A percentile compares a stretch with the other conserved stretches of the same genome.
Conservation (phyloP, 2,329 filamentous ascomycete species). For the Fusarium gaditjirri region DNA sequence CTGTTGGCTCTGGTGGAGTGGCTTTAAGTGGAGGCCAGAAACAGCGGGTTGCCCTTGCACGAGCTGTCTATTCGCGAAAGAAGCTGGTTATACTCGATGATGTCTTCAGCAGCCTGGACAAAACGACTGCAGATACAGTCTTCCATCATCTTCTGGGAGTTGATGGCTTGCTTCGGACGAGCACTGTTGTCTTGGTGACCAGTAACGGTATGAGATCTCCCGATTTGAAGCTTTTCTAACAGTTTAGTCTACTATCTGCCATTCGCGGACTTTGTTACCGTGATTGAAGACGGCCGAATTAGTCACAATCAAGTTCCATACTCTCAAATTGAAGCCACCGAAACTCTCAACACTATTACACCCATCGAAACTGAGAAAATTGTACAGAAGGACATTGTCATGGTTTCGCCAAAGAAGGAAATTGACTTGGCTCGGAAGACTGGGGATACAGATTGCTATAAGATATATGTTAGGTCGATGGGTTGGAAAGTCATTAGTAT, state of each 20-base stretch:
- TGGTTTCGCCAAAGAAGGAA: slow-evolving; percentile 8
- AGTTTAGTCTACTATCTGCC: slow-evolving; percentile 39
- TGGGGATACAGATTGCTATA: slow-evolving; percentile 45
- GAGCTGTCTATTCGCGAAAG: slow-evolving; percentile 56
- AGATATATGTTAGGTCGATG: slow-evolving; percentile 44
- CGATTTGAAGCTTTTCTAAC: background rate
- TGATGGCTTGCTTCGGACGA: slow-evolving; percentile 53
- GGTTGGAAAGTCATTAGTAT: slow-evolving; percentile 35
- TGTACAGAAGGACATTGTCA: background rate
- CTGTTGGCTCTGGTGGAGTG: slow-evolving; percentile 55
- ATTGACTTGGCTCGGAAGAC: slow-evolving; percentile 43
- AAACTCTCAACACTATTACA: background rate
- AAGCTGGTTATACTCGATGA: slow-evolving; percentile 59
- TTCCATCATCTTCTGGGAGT: slow-evolving; percentile 55
- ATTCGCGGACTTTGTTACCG: slow-evolving; percentile 41
- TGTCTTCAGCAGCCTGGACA: slow-evolving; percentile 57
- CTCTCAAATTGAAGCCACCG: slow-evolving; percentile 19
- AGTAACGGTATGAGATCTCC: slow-evolving; percentile 3
- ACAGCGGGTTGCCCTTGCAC: slow-evolving; percentile 56
- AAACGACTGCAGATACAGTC: slow-evolving; percentile 54
- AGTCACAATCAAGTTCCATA: slow-evolving; percentile 42
- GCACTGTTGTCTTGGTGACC: slow-evolving; percentile 46
- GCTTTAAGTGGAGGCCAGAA: slow-evolving; percentile 58
- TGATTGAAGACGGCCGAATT: slow-evolving; percentile 37
- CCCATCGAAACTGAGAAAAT: background rate